Base-by-base conservation (phyloP, 1,139 yeast genomes). In the Spencermartinsiella ligniputridi region DNA sequence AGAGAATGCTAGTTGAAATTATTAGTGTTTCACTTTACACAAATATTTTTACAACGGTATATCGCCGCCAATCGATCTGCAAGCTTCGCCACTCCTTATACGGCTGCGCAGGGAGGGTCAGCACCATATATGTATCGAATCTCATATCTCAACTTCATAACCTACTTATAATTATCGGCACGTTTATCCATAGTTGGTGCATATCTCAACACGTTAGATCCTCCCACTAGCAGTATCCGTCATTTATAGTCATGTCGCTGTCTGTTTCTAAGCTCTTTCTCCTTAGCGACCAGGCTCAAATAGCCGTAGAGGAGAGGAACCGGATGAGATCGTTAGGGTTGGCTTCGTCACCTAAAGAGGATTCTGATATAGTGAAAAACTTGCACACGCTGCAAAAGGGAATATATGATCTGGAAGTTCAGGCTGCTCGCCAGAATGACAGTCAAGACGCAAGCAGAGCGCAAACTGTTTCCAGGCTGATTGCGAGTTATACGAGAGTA, bases 311-410 rank as follows among this genome's bases (percentile, higher is more conserved):
- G 29, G 86, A 80, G 57, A 66, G 83, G 35, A 63, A 67, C 39
- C 67, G 79, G 22, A 67, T 79, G 47, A 56, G 65, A 16, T 56
- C 61, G 17, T 67, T 79, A 29, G 68, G 70, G 36, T 66, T 78
- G 29, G 69, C 72, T 18, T 81, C 83, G 2, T 72, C 81, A 1
- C 61, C 69, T 5, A 70, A 74, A 40, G 86, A 79, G 48, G 78
- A 76, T 52, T 68, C 67, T 44, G 86, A 79, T 47, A 58, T 82
- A 34, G 67, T 71, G 25, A 67, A 66, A 40, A 37, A 34, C 15
- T 29, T 45, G 12, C 20, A 25, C 22, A 27, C 41, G 15, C 35
- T 45, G 13, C 36, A 24, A n/a, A 29, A 30, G 3, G 37, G 39
- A 22, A 35, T 45, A n/a, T 38, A 27, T 9, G 32, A 27, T 27